phyloP scores from a whole-genome alignment of 140 eudicot genomes.

The Cichorium intybus region DNA sequence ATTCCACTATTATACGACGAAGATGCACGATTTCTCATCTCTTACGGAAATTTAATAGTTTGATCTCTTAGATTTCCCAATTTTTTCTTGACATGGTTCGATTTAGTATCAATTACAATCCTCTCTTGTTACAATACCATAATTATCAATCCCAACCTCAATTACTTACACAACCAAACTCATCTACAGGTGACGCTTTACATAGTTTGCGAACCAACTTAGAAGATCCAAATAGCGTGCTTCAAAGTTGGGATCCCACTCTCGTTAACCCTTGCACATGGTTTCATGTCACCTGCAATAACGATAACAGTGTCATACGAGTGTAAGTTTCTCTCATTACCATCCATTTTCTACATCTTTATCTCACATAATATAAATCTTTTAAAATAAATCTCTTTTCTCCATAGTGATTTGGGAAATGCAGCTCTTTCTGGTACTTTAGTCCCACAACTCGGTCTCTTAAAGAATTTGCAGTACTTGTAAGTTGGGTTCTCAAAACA shows the following conservation, averaged over 20 bases:
- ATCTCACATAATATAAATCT: neutral
- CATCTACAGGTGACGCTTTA: conserved; percentile 70
- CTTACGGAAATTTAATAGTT: conserved; percentile 2
- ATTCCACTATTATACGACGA: neutral
- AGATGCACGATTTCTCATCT: neutral
- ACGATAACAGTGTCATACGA: conserved; percentile 83
- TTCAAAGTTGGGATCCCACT: conserved; percentile 95
- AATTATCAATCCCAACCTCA: neutral
- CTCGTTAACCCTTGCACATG: conserved; percentile 92
- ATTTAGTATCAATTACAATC: conserved; percentile 1
- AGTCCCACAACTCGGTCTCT: conserved; percentile 78
- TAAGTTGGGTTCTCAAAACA: too few species aligned
- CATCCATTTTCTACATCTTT: neutral
- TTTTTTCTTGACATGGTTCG: neutral
- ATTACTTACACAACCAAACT: neutral
- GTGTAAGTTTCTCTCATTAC: conserved; percentile 44
- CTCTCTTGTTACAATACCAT: neutral
- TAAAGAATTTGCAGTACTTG: conserved; percentile 91
- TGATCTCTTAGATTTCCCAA: neutral
- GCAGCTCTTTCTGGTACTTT: conserved; percentile 92
- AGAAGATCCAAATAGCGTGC: conserved; percentile 75
- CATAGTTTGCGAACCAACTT: conserved; percentile 62
- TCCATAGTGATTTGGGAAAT: conserved; percentile 92
- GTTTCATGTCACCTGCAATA: conserved; percentile 92
- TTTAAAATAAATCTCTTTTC: conserved; percentile 1